phyloP scores from a whole-genome alignment of 2,329 filamentous ascomycete species.

The Pyricularia sp. region DNA sequence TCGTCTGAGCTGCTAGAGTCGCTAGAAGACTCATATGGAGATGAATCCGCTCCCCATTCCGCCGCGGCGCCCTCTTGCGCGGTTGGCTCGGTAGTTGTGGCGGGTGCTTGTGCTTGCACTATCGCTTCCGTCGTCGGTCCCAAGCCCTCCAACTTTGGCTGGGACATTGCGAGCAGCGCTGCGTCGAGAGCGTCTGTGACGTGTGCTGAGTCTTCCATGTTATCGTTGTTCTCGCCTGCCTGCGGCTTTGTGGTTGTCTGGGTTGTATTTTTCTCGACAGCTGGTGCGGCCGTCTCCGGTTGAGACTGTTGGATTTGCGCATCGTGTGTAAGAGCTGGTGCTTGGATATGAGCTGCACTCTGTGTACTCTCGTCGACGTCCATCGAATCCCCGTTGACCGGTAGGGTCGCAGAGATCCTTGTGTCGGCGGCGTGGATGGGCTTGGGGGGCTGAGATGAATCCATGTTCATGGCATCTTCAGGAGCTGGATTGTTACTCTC shows the following conservation, averaged over 20 bases:
- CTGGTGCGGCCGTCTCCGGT: background rate
- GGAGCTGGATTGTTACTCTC: background rate
- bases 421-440: background rate
- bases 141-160: background rate
- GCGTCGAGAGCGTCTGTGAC: constrained; percentile 15
- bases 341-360: background rate
- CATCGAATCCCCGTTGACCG: background rate
- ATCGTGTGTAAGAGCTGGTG: background rate
- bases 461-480: background rate
- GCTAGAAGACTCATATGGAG: constrained; percentile 57
- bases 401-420: background rate
- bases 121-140: background rate
- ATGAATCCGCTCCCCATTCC: constrained; percentile 78
- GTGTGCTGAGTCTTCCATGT: constrained; percentile 1
- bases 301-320: background rate
- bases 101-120: background rate
- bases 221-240: background rate
- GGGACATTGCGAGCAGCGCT: constrained; percentile 6
- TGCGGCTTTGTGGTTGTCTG: background rate
- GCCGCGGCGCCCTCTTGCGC: constrained; percentile 4
- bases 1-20: constrained; percentile 46
- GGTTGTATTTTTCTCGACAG: background rate
- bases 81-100: background rate
- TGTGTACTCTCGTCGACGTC: background rate
- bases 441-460: background rate